Evolutionary conservation across 176 grass and related monocot species (phyloP), one percentile per base, ranked within the genome.

Genomic region (Juncus inflexus): DNA sequence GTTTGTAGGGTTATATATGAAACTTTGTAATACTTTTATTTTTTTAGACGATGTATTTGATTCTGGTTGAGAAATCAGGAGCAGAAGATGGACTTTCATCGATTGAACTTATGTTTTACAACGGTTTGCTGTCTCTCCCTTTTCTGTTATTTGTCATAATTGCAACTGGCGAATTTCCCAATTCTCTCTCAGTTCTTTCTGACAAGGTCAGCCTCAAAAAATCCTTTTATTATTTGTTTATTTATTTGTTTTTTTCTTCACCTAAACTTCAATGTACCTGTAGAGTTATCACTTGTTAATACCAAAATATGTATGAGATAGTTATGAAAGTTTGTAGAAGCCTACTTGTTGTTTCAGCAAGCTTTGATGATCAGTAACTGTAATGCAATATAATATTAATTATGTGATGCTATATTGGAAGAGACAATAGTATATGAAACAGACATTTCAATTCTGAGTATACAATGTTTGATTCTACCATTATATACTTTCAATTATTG

Each of bases 61-160:
- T 97, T 58, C 77, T 97, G 9, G 92, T 97, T 65, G 92, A 97
- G 74, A 97, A 97, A 75, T 97, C 87, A 63, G 92, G 92, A 1
- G 85, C 82, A 3, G 92, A 97, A 58, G 92, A 97, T 64, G 87
- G 92, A 13, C 92, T 97, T 89, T 89, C 92, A 9, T 91, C 92
- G 6, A 64, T 89, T 58, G 92, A 97, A n/a, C 60, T 97, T 35
- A 97, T 97, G 92, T 97, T 91, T 28, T 97, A 97, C 64, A 97
- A 91, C 59, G 67, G 87, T 39, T 63, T 91, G 42, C 63, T 97
- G 7, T 97, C 92, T 66, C 64, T 97, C 81, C 92, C 92, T 60
- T 97, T 91, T 89, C 80, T 97, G 61, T 69, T 91, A 67, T 89
- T 97, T 64, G 78, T 97, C 52, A 89, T 91, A 53, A 82, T 97